phyloP scores from a whole-genome alignment of 371 early-diverging fungal species.

The Actinomortierella wolfii region DNA sequence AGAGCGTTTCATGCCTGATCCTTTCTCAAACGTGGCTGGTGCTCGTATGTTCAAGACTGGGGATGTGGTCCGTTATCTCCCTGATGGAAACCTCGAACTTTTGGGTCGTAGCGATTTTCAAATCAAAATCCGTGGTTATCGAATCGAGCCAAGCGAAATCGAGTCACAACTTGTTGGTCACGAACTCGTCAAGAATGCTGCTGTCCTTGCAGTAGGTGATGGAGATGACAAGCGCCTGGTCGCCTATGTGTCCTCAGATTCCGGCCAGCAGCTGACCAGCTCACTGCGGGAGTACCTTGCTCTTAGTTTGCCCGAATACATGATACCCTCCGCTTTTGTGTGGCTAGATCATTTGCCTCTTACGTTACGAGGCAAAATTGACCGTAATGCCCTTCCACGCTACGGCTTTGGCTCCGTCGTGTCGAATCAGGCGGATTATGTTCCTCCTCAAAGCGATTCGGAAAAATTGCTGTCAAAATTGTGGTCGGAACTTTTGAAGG shows the following conservation, averaged over 20 bases:
- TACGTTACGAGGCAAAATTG: constrained; percentile 14
- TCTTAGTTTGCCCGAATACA: constrained; percentile 18
- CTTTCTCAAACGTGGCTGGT: neutral
- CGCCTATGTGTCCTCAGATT: constrained; percentile 10
- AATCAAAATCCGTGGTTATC: constrained; percentile 35
- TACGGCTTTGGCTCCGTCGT: no score
- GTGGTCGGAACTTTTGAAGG: neutral
- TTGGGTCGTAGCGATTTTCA: constrained; percentile 36
- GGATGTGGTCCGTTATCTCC: constrained; percentile 37
- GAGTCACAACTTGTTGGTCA: constrained; percentile 17
- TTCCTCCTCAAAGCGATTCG: no score
- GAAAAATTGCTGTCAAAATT: no score
- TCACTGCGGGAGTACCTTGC: constrained; percentile 7
- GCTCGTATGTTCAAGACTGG: constrained; percentile 48
- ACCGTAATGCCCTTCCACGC: constrained; percentile 20
- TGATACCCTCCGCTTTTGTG: constrained; percentile 28
- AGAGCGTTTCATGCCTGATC: constrained; percentile 11
- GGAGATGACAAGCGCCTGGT: constrained; percentile 17
- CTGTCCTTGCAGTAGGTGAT: constrained; percentile 1
- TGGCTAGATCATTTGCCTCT: constrained; percentile 11
- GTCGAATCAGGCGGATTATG: no score
- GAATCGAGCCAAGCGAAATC: constrained; percentile 33
- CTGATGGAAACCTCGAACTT: constrained; percentile 20
- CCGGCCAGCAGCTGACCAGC: neutral
- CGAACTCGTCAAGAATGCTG: neutral